A percentile compares a stretch with the other conserved stretches of the same genome.
Evolutionary conservation across 2,329 filamentous ascomycete genomes (phyloP).

Genomic region (Ascochyta fabae): DNA sequence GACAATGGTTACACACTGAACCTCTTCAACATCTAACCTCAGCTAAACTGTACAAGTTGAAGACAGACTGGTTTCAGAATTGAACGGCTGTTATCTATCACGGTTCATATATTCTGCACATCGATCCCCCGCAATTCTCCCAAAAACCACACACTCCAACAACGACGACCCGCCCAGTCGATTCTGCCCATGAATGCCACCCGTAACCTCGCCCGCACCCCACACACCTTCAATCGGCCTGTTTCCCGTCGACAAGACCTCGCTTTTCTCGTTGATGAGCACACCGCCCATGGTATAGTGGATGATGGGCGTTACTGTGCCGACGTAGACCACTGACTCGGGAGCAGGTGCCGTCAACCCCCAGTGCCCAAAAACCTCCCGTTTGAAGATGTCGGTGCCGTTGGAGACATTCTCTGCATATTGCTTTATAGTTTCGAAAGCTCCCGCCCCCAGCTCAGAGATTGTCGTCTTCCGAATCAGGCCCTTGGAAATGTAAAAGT

Average conservation of each 20-base stretch:
- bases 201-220: slow-evolving; percentile 69
- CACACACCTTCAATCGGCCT: slow-evolving; percentile 63
- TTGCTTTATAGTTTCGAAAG: slow-evolving; percentile 54
- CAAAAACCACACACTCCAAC: slow-evolving; percentile 70
- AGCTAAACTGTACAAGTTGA: too few species aligned
- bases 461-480: slow-evolving; percentile 64
- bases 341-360: slow-evolving; percentile 54
- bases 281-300: slow-evolving; percentile 74
- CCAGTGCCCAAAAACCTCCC: slow-evolving; percentile 64
- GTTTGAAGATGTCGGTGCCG: slow-evolving; percentile 53
- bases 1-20: too few species aligned
- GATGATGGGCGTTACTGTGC: slow-evolving; percentile 66
- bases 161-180: slow-evolving; percentile 67
- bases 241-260: slow-evolving; percentile 56
- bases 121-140: slow-evolving; percentile 60
- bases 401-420: slow-evolving; percentile 58
- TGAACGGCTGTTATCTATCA: too few species aligned
- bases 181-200: slow-evolving; percentile 69
- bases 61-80: too few species aligned
- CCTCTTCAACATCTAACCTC: too few species aligned
- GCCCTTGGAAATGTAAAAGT: slow-evolving; percentile 69
- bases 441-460: slow-evolving; percentile 51
- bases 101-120: slow-evolving; percentile 16
- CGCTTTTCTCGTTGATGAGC: slow-evolving; percentile 60
- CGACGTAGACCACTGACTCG: slow-evolving; percentile 64